Evolutionary conservation across 768 basidiomycete species (phyloP), one percentile per base, ranked within the genome.

Genomic region (Clathrus columnatus): DNA sequence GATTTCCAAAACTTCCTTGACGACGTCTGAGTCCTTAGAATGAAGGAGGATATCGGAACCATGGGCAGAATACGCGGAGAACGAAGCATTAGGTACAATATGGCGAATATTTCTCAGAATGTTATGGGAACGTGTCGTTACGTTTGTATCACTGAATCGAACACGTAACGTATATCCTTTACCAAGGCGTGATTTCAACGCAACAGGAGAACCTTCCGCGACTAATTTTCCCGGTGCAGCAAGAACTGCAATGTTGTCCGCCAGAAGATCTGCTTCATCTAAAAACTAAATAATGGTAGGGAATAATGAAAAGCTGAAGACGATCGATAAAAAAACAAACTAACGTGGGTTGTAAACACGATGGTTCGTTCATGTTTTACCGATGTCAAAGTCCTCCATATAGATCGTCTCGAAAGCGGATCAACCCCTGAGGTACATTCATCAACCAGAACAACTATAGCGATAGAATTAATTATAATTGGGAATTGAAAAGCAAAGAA

Each of bases 191-290:
- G 77, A 78, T 64, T 91, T 90, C 26, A 91, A 71, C n/a, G 79
- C 62, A 5, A 90, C 86, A 2, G 88, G 88, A 1, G 85, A 75
- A 6, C 85, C 87, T 45, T 81, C 75, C 0, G 87, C 87, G 1
- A 90, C 77, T 1, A 89, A 71, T 59, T 80, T 85, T 18, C 87
- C 88, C 1, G 87, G 87, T 0, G 84, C 80, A 14, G 83, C 82
- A 3, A 91, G 72, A 51, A 90, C 82, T 0, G 83, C 85, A 50
- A 91, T 85, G 20, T 81, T 73, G 61, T 91, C 87, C 0, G 81
- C 87, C 14, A 91, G 72, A 3, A 90, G 71, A 62, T 90, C 87
- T 0, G 87, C 87, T 66, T 89, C 85, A 56, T 89, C 87, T 1
- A 88, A 73, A 69, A 87, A 86, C 81, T 83, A 51, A 50, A 44